Base-by-base conservation (phyloP, 495 filamentous ascomycete species). In the Lasiosphaeris hirsuta region DNA sequence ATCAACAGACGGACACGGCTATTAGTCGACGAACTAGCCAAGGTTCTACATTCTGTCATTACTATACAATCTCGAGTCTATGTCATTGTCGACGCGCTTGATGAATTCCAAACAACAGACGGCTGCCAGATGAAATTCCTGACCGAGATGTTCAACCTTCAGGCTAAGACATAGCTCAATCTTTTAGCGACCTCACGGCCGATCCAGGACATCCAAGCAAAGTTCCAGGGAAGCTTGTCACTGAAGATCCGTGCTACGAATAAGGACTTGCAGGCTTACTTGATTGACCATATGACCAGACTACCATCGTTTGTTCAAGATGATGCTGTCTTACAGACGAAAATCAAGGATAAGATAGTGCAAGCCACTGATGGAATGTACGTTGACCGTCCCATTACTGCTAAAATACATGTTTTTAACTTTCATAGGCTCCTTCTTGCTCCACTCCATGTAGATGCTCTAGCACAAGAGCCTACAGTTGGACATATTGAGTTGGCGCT, bases 51-150 rank as follows among this genome's bases (percentile, higher is more conserved):
- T 7, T 59, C 51, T 46, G 53, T 70, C 33, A 43, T 62, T 10
- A n/a, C 10, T 17, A 5, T 34, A 8, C 68, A 62, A 53, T 61
- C 58, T 10, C 65, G 43, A 42, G 60, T 68, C 10, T 78, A 75
- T 50, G 67, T 80, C 49, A 40, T 79, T 13, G 39, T 81, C 11
- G 76, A 80, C 58, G 80, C 75, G 63, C 13, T 57, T 14, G 45
- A 57, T 38, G 53, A 34, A 13, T 41, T n/a, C n/a, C n/a, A n/a
- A n/a, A n/a, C 43, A 15, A 10, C 33, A 11, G 8, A 40, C 7
- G 18, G 18, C 13, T 54, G 10, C 35, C 35, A 35, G n/a, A 33
- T 19, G 0, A 15, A 18, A 35, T 14, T 57, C 34, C 13, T 40
- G 17, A 9, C 36, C 2, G 23, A 50, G 6, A 34, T 50, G 13